A percentile compares a stretch with the other conserved stretches of the same genome.
Conservation (phyloP, 1,284 basidiomycete species). For the Naganishia albida region DNA sequence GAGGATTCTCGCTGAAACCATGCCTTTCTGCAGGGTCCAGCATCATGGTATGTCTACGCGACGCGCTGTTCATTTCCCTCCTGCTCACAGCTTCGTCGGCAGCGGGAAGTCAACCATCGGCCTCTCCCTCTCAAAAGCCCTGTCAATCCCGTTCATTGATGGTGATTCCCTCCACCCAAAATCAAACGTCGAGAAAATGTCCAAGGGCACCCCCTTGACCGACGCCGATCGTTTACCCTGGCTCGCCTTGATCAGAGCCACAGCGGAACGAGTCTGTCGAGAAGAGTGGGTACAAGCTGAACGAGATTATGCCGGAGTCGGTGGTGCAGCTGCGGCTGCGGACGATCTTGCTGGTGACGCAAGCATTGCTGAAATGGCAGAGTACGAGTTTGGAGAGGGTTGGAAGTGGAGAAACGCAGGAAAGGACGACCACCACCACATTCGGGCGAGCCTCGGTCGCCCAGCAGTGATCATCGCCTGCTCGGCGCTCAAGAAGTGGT, state of each 20-base stretch:
- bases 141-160: constrained; percentile 77
- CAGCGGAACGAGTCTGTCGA: constrained; percentile 60
- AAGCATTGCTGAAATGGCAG: constrained; percentile 29
- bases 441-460: constrained; percentile 42
- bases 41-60: constrained; percentile 42
- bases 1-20: background rate
- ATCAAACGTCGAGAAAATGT: constrained; percentile 86
- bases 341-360: constrained; percentile 4
- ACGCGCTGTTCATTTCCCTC: background rate
- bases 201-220: constrained; percentile 70
- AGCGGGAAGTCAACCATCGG: constrained; percentile 89
- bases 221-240: constrained; percentile 85
- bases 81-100: constrained; percentile 5
- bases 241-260: constrained; percentile 71
- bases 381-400: constrained; percentile 33
- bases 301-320: constrained; percentile 18
- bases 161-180: constrained; percentile 85
- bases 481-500: constrained; percentile 78
- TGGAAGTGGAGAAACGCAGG: constrained; percentile 36
- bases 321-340: constrained; percentile 9
- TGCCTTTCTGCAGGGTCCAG: constrained; percentile 26
- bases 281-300: constrained; percentile 51
- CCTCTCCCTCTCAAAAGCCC: constrained; percentile 61
- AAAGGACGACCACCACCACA: constrained; percentile 33
- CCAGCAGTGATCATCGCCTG: constrained; percentile 76